A percentile compares a stretch with the other conserved stretches of the same genome.
Conservation (phyloP, 345 rosid species). For the Eucalyptus regnans region DNA sequence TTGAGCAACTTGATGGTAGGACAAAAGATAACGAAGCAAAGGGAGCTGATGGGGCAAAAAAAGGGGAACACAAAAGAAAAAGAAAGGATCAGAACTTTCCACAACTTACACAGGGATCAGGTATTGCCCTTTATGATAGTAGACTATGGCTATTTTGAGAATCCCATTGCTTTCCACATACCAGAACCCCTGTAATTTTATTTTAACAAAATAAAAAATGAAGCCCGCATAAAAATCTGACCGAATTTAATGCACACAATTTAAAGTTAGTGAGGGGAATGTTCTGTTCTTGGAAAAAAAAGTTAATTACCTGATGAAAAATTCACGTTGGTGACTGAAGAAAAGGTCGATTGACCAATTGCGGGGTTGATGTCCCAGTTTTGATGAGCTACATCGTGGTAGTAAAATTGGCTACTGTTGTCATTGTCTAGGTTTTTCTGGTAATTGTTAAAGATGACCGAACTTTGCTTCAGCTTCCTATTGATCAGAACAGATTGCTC, state of each 20-base stretch:
- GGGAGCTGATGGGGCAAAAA: not conserved
- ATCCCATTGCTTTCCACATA: not conserved
- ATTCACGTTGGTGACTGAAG: slow-evolving; percentile 1
- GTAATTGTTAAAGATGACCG: slow-evolving; percentile 2
- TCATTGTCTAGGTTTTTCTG: slow-evolving; percentile 10
- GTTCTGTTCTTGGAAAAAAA: not conserved
- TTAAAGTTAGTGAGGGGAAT: not conserved
- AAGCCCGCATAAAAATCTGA: not conserved
- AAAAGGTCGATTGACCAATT: slow-evolving; percentile 21
- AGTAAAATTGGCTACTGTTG: not conserved
- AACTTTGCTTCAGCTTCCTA: slow-evolving; percentile 14
- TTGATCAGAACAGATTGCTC: not conserved
- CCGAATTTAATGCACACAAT: not conserved
- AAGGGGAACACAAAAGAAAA: not conserved
- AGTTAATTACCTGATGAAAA: slow-evolving; percentile 18
- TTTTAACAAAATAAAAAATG: not conserved
- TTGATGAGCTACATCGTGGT: slow-evolving; percentile 1
- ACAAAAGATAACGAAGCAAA: not conserved
- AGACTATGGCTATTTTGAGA: not conserved
- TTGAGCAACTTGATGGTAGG: not conserved
- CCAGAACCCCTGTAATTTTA: not conserved
- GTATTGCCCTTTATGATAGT: not conserved
- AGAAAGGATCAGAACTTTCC: not conserved
- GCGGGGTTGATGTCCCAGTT: slow-evolving; percentile 32
- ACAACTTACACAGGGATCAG: not conserved